These are phyloP conservation scores for Aspergillus biplanus DNA, from an alignment of 495 filamentous ascomycete species.

Conservation along the genomic window DNA sequence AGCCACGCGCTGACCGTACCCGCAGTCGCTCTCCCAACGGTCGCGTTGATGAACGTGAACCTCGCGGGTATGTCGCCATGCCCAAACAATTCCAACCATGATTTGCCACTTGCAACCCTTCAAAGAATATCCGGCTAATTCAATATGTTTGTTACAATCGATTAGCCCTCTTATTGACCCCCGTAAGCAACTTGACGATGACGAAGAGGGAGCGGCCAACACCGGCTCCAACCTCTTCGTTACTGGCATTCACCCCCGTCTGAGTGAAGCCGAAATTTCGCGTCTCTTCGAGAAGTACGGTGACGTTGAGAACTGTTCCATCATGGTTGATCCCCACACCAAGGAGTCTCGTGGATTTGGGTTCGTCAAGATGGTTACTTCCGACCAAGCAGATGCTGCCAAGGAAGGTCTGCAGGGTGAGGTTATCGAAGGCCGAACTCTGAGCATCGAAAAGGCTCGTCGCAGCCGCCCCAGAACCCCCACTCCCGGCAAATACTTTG, in stretches of 20 bases:
- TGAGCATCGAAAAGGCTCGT: slow-evolving; percentile 99
- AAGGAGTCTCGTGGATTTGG: slow-evolving; percentile 99
- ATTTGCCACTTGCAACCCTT: not conserved
- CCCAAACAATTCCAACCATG: not conserved
- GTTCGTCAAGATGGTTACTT: slow-evolving; percentile 97
- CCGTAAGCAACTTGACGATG: slow-evolving; percentile 61
- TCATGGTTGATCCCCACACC: slow-evolving; percentile 98
- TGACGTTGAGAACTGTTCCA: slow-evolving; percentile 97
- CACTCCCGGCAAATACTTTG: slow-evolving; percentile 98
- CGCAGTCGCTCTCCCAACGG: slow-evolving; percentile 77
- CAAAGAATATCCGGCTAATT: not conserved
- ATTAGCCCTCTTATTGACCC: slow-evolving; percentile 39
- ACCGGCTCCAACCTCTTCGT: slow-evolving; percentile 98
- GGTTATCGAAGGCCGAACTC: slow-evolving; percentile 89
- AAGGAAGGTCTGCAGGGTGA: slow-evolving; percentile 96
- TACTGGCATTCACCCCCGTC: slow-evolving; percentile 94
- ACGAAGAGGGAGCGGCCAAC: slow-evolving; percentile 82
- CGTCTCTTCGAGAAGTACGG: slow-evolving; percentile 98
- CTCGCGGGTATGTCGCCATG: slow-evolving; percentile 54
- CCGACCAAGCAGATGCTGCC: slow-evolving; percentile 92
- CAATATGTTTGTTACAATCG: slow-evolving; percentile 10
- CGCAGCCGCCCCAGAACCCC: slow-evolving; percentile 92
- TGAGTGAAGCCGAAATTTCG: slow-evolving; percentile 87
- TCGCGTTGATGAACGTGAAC: slow-evolving; percentile 61
- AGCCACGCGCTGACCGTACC: slow-evolving; percentile 71